Evolutionary conservation across 2,329 filamentous ascomycete species (phyloP).

Genomic region (Ophiostoma perfectum): DNA sequence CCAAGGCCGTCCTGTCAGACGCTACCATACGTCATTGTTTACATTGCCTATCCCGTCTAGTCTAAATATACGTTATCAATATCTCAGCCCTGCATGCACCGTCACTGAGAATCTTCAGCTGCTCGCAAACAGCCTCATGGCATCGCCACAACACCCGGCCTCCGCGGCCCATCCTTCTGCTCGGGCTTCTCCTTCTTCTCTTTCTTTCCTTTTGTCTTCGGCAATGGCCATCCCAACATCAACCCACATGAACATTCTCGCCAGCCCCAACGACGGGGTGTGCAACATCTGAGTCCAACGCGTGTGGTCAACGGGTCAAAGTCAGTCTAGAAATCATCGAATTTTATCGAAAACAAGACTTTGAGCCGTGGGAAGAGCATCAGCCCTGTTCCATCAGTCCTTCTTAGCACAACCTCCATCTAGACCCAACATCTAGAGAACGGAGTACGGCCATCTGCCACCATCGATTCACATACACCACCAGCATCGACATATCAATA

Average conservation of each 20-base stretch:
- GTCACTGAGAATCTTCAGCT: too few relatives aligned
- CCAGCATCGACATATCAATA: neutral
- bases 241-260: constrained; percentile 23
- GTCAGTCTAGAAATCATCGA: too few relatives aligned
- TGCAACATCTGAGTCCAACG: constrained; percentile 35
- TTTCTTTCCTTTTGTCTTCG: constrained; percentile 7
- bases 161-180: neutral
- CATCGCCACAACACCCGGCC: neutral
- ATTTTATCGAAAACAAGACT: constrained; percentile 13
- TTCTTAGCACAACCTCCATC: neutral
- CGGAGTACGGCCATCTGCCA: neutral
- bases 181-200: neutral
- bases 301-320: constrained; percentile 21
- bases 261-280: constrained; percentile 52
- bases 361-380: neutral
- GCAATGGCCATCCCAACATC: constrained; percentile 1
- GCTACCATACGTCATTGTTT: constrained; percentile 6
- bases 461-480: neutral
- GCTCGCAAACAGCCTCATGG: neutral
- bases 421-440: neutral
- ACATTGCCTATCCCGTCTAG: neutral
- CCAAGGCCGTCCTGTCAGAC: neutral
- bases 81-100: neutral
- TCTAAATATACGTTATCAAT: neutral
- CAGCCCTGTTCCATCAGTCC: neutral